phyloP scores from a whole-genome alignment of 331 rosid species.

The Phaseolus coccineus region DNA sequence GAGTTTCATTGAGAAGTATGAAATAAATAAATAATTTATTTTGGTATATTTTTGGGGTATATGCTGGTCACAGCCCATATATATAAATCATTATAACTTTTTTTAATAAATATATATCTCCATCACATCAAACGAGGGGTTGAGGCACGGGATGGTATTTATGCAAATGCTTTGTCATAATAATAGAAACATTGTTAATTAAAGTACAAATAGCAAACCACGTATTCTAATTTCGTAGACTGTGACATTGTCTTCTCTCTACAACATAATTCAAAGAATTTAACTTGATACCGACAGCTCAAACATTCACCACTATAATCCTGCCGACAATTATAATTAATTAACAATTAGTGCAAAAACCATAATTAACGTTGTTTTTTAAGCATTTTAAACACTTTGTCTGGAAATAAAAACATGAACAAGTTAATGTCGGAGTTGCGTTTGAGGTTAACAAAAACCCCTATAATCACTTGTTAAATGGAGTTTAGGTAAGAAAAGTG shows the following conservation, averaged over 20 bases:
- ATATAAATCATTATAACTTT: no score
- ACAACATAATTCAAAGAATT: not conserved
- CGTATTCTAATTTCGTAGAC: not conserved
- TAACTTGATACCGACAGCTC: slow-evolving; percentile 9
- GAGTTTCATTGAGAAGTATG: no score
- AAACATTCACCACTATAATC: not conserved
- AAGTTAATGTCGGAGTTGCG: no score
- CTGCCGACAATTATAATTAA: slow-evolving; percentile 27
- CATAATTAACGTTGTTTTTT: no score
- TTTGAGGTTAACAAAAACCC: no score
- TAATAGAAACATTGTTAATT: slow-evolving; percentile 27
- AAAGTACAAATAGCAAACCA: not conserved
- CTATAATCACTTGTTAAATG: no score
- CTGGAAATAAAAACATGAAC: no score
- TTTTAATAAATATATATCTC: not conserved
- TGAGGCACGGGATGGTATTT: not conserved
- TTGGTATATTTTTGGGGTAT: no score
- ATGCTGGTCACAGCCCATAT: not conserved
- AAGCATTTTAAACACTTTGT: no score
- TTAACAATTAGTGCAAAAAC: not conserved
- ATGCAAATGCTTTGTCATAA: slow-evolving; percentile 15
- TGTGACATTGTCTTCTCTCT: slow-evolving; percentile 1
- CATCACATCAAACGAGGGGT: not conserved
- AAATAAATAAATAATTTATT: no score
- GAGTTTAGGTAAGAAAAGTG: no score